These are phyloP conservation scores for Fusarium robinianum DNA, from an alignment of 2,329 filamentous ascomycete species.

Conservation along the genomic window DNA sequence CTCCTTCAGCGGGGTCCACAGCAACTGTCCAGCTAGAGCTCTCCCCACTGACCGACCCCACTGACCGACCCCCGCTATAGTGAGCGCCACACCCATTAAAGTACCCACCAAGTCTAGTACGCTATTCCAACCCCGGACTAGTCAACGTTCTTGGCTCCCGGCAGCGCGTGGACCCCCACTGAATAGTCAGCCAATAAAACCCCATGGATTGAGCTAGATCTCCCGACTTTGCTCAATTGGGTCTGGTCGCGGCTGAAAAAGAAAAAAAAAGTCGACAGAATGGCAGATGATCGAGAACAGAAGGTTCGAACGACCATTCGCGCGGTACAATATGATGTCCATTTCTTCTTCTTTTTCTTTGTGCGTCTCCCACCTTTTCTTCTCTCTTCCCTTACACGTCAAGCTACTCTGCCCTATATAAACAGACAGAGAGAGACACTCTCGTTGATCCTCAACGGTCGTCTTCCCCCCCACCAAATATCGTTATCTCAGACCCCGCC, in stretches of 20 bases:
- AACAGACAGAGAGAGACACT: no score
- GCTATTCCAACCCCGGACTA: constrained; percentile 21
- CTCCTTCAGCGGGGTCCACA: no score
- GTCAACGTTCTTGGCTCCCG: constrained; percentile 27
- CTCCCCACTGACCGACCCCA: constrained; percentile 16
- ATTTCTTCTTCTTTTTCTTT: no score
- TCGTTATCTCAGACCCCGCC: background rate
- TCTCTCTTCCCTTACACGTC: no score
- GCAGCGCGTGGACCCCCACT: constrained; percentile 17
- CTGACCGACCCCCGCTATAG: constrained; percentile 19
- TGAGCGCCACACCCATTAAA: constrained; percentile 20
- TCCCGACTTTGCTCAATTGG: constrained; percentile 22
- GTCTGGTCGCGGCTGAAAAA: constrained; percentile 8
- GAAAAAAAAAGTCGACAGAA: constrained; percentile 26
- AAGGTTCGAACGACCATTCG: background rate
- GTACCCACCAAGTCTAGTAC: constrained; percentile 19
- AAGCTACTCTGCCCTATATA: no score
- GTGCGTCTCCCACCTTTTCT: constrained; percentile 7
- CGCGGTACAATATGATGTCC: constrained; percentile 15
- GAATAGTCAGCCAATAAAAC: constrained; percentile 8
- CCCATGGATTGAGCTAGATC: constrained; percentile 1
- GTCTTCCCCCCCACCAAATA: background rate
- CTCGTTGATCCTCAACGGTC: constrained; percentile 14
- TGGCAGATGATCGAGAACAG: constrained; percentile 24
- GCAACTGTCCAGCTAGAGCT: no score